Evolutionary conservation across 805 yeast species (phyloP).

Genomic region (Candida ulmi): DNA sequence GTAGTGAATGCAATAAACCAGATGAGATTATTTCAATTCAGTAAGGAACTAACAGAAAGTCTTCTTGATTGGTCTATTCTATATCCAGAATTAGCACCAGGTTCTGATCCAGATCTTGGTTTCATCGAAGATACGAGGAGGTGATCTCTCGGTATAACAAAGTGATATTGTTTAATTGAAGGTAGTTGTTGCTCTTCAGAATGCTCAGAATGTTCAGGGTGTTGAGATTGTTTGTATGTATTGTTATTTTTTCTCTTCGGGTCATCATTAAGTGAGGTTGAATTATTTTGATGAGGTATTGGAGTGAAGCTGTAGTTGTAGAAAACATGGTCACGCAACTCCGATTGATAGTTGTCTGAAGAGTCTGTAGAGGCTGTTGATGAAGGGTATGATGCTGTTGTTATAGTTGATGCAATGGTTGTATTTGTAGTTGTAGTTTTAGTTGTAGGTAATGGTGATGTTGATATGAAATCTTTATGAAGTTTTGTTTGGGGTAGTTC

Average conservation of each 20-base stretch:
- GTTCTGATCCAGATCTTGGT: no score
- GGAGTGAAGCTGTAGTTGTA: conserved; percentile 1
- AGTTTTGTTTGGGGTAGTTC: not conserved
- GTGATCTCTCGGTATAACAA: conserved; percentile 8
- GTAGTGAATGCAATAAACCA: not conserved
- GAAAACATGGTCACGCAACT: not conserved
- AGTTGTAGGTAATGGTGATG: not conserved
- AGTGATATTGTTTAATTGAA: conserved; percentile 7
- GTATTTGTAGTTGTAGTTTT: not conserved
- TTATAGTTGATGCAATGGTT: not conserved
- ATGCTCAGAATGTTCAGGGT: no score
- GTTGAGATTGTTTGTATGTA: no score
- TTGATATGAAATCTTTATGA: no score
- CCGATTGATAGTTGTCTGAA: not conserved
- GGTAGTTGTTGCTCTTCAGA: conserved; percentile 3
- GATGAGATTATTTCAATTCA: not conserved
- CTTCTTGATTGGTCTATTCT: not conserved
- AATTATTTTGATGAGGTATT: not conserved
- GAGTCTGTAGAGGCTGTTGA: not conserved
- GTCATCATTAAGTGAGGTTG: not conserved
- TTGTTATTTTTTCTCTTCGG: not conserved
- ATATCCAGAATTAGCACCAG: no score
- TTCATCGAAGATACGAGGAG: not conserved
- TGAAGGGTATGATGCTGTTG: not conserved
- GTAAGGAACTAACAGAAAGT: not conserved